phyloP scores from a whole-genome alignment of 208 protist species.

The Leishmania lainsoni region DNA sequence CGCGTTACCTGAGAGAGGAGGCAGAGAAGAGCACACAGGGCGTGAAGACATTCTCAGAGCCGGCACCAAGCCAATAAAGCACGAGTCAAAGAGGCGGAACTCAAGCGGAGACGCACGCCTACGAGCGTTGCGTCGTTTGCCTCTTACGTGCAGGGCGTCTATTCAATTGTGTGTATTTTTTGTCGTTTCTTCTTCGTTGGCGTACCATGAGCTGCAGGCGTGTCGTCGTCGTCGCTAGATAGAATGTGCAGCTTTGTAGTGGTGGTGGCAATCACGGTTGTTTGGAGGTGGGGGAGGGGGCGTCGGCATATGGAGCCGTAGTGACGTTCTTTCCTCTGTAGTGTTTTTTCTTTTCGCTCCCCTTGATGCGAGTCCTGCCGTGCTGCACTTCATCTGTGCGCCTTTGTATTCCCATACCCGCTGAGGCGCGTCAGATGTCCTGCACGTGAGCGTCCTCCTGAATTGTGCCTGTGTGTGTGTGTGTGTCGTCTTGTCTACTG shows the following conservation, averaged over 20 bases:
- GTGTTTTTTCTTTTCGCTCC: neutral
- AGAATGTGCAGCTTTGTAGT: neutral
- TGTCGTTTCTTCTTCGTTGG: too few species aligned
- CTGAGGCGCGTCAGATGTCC: neutral
- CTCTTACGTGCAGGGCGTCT: neutral
- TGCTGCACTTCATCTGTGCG: neutral
- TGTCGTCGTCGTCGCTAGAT: neutral
- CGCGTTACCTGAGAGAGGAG: neutral
- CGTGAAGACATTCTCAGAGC: neutral
- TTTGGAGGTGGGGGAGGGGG: too few species aligned
- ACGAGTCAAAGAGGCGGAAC: too few species aligned
- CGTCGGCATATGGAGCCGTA: neutral
- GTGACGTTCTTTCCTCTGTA: neutral
- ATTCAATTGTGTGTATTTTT: too few species aligned
- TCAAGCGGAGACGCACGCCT: neutral
- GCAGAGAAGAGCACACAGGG: neutral
- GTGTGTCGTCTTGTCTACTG: neutral
- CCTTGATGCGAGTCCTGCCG: neutral
- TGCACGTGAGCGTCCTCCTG: neutral
- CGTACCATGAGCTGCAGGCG: neutral
- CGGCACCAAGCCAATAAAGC: neutral
- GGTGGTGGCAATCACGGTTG: neutral
- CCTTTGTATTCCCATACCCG: neutral
- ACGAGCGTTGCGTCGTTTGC: neutral
- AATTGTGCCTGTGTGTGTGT: neutral